Conservation (phyloP, 768 basidiomycete species). For the Paxillus rubicundulus region DNA sequence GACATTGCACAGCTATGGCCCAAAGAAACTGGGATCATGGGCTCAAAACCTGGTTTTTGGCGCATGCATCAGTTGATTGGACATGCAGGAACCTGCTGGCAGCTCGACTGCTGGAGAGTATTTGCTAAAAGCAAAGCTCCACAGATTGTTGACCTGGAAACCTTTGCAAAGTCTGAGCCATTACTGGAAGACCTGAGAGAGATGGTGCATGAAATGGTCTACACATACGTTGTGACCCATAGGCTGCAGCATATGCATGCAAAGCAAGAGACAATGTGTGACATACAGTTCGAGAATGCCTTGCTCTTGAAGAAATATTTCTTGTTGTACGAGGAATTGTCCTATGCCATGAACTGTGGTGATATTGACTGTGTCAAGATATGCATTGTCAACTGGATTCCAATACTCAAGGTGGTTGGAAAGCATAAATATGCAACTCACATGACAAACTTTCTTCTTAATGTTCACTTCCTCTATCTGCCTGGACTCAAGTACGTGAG, state of each 20-base stretch:
- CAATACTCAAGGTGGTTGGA: conserved; percentile 24
- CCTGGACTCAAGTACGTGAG: conserved; percentile 3
- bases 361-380: conserved; percentile 32
- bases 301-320: conserved; percentile 31
- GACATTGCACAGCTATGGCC: conserved; percentile 25
- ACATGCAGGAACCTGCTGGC: conserved; percentile 25
- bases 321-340: conserved; percentile 40
- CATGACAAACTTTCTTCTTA: conserved; percentile 24
- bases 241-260: not conserved
- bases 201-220: conserved; percentile 24
- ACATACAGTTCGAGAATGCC: conserved; percentile 34
- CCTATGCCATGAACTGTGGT: conserved; percentile 31
- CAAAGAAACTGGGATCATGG: conserved; percentile 33
- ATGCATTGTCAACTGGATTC: conserved; percentile 23
- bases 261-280: conserved; percentile 11
- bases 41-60: conserved; percentile 32
- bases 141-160: conserved; percentile 3
- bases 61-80: conserved; percentile 35
- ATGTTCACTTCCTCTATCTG: conserved; percentile 27
- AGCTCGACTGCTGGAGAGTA: conserved; percentile 31
- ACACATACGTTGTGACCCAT: conserved; percentile 16
- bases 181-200: conserved; percentile 26
- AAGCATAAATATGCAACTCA: conserved; percentile 35
- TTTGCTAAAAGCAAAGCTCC: conserved; percentile 13
- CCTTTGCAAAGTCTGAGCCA: conserved; percentile 5